Percentiles rank a stretch among this genome's conserved stretches.
Evolutionary conservation across 495 filamentous ascomycete species (phyloP).

Genomic region (Hypoxylon lenormandii): DNA sequence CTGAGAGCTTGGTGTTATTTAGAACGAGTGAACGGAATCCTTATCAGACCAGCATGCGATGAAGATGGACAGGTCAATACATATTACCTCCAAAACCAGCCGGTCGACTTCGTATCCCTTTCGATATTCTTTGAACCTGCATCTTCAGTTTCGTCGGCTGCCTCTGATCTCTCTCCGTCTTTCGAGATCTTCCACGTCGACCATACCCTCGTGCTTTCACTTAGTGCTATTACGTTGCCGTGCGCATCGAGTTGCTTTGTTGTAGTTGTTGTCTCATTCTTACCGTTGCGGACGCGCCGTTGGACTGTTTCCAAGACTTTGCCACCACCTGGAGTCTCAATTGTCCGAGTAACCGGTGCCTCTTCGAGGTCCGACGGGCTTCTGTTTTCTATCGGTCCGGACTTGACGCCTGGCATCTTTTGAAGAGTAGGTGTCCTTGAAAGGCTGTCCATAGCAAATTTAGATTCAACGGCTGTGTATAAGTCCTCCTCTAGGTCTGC

Average conservation of each 20-base stretch:
- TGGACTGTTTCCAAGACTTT: slow-evolving; percentile 33
- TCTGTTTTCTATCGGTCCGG: not conserved
- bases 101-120: slow-evolving; percentile 29
- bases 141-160: slow-evolving; percentile 9
- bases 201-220: slow-evolving; percentile 22
- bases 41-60: no score
- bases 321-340: slow-evolving; percentile 40
- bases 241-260: slow-evolving; percentile 29
- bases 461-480: slow-evolving; percentile 23
- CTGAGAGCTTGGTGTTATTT: not conserved
- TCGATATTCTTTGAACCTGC: not conserved
- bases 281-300: slow-evolving; percentile 8
- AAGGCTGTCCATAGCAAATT: slow-evolving; percentile 8
- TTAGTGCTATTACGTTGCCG: slow-evolving; percentile 34
- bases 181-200: not conserved
- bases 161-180: not conserved
- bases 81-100: slow-evolving; percentile 54
- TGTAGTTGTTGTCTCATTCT: slow-evolving; percentile 22
- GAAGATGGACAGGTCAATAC: not conserved
- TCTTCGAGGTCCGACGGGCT: slow-evolving; percentile 5
- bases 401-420: not conserved
- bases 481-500: slow-evolving; percentile 36
- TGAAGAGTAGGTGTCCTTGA: not conserved
- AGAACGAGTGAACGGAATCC: not conserved
- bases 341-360: slow-evolving; percentile 21